Evolutionary conservation across 2,329 filamentous ascomycete genomes (phyloP), one percentile per base, ranked within the genome.

Genomic region (Cordyceps sp.): DNA sequence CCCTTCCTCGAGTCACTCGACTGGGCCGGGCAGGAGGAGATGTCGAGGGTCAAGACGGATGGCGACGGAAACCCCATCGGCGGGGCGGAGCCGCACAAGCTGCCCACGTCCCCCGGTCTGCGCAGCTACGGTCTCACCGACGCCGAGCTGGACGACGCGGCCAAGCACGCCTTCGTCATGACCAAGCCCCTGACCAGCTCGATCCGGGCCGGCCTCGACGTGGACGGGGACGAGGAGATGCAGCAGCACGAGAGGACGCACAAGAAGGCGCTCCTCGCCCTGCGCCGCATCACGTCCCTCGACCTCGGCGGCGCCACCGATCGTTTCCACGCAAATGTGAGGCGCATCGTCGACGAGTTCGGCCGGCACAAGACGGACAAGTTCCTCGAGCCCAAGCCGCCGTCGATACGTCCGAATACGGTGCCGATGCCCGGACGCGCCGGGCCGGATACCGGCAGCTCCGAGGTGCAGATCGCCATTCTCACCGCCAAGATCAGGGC

Each of bases 401-500:
- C 61, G 26, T 61, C 60, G 24, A 58, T 62, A 25, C 38, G 50
- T 36, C 47, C 59, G 44, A 48, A 57, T 33, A 48, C 45, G 13
- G 49, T 52, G 43, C 54, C 55, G 58, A 59, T 54, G 36, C 41
- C 43, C 18, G n/a, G n/a, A n/a, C 78, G 92, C 21, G 73, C 76
- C n/a, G 90, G 90, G 0, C 80, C 79, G 5, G 90, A 98, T 51
- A 98, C 88, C 1, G 90, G 90, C 23, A 93, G 83, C 45, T 83
- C 83, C 6, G 90, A 98, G 58, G 92, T 98, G n/a, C 90, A 98
- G 62, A 84, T 92, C 42, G 86, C 85, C 29, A 92, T 98, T 44
- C 57, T 98, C 52, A 98, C 90, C 4, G 72, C 84, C 35, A 96
- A 94, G 67, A 98, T 98, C 50, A 68, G 83, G 39, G 75, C 78